Percentiles rank a stretch among this genome's conserved stretches.
Conservation (phyloP, 2,329 filamentous ascomycete species). For the Pseudogymnoascus sp. region DNA sequence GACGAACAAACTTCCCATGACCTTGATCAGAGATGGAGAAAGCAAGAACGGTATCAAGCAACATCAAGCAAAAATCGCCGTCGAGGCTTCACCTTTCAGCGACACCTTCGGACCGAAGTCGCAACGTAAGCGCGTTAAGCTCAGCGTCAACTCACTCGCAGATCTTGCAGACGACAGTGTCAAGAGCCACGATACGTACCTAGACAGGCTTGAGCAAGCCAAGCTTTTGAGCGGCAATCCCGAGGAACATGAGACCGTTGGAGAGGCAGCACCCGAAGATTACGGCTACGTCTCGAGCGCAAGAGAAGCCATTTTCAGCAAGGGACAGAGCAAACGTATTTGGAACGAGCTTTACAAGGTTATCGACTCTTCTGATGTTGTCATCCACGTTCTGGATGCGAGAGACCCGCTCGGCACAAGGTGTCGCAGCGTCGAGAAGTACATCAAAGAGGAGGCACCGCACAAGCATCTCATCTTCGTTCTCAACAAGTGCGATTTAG, state of each 20-base stretch:
- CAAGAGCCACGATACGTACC: slow-evolving; percentile 72
- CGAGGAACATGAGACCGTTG: slow-evolving; percentile 36
- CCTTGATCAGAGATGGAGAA: slow-evolving; percentile 72
- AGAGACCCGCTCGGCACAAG: slow-evolving; percentile 84
- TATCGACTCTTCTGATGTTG: slow-evolving; percentile 90
- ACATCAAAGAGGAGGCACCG: slow-evolving; percentile 82
- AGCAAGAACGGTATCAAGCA: slow-evolving; percentile 79
- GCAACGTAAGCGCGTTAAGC: slow-evolving; percentile 85
- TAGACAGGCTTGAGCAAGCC: slow-evolving; percentile 71
- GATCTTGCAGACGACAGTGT: slow-evolving; percentile 75
- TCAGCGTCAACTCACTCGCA: slow-evolving; percentile 70
- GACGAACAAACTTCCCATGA: slow-evolving; percentile 95
- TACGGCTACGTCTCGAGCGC: slow-evolving; percentile 49
- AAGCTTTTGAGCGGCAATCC: slow-evolving; percentile 64
- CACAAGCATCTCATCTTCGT: slow-evolving; percentile 94
- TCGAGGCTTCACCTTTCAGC: slow-evolving; percentile 77
- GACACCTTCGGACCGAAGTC: slow-evolving; percentile 91
- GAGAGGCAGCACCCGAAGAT: slow-evolving; percentile 34
- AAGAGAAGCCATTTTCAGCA: slow-evolving; percentile 82
- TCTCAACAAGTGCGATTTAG: slow-evolving; percentile 84
- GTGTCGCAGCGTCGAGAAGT: slow-evolving; percentile 86
- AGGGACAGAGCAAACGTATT: slow-evolving; percentile 90
- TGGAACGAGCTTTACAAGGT: slow-evolving; percentile 97
- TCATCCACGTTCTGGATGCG: slow-evolving; percentile 90
- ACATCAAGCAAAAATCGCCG: slow-evolving; percentile 87